Conservation (phyloP, 805 yeast species). For the Metschnikowia lachancei region DNA sequence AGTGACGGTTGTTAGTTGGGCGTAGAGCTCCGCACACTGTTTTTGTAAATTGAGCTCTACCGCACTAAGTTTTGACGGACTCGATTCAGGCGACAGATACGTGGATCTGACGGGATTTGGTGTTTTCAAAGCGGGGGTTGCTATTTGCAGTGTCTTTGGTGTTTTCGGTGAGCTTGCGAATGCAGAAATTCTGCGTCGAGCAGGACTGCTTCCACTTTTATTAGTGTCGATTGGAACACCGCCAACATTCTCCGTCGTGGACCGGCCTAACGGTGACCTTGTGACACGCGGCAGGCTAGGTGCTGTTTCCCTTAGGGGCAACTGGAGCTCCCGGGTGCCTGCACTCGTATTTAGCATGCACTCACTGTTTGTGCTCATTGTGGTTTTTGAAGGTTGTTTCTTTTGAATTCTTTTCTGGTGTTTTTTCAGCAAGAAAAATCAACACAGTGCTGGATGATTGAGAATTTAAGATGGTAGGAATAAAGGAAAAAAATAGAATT, state of each 20-base stretch:
- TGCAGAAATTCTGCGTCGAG: slow-evolving; percentile 3
- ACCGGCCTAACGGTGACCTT: slow-evolving; percentile 8
- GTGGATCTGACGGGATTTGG: not conserved
- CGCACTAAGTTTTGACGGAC: slow-evolving; percentile 1
- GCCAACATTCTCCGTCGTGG: not conserved
- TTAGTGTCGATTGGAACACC: not conserved
- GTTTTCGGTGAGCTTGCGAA: not conserved
- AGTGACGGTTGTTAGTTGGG: slow-evolving; percentile 25
- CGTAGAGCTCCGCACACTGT: slow-evolving; percentile 33
- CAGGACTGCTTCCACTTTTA: not conserved
- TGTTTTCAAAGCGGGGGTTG: not conserved
- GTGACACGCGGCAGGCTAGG: slow-evolving; percentile 2
- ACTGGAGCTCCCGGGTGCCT: slow-evolving; percentile 1
- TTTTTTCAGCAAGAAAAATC: too few species aligned
- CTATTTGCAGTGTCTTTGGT: slow-evolving; percentile 1
- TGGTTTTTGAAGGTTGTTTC: not conserved
- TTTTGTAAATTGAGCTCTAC: slow-evolving; percentile 17
- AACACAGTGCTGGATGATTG: too few species aligned
- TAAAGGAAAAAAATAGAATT: too few species aligned
- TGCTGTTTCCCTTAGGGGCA: not conserved
- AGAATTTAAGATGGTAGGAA: too few species aligned
- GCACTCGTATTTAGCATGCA: not conserved
- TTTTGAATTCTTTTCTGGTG: too few species aligned
- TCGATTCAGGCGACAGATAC: not conserved
- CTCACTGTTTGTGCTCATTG: slow-evolving; percentile 2